These are phyloP conservation scores for Aspergillus chevalieri DNA, from an alignment of 2,329 filamentous ascomycete species.

Conservation along the genomic window DNA sequence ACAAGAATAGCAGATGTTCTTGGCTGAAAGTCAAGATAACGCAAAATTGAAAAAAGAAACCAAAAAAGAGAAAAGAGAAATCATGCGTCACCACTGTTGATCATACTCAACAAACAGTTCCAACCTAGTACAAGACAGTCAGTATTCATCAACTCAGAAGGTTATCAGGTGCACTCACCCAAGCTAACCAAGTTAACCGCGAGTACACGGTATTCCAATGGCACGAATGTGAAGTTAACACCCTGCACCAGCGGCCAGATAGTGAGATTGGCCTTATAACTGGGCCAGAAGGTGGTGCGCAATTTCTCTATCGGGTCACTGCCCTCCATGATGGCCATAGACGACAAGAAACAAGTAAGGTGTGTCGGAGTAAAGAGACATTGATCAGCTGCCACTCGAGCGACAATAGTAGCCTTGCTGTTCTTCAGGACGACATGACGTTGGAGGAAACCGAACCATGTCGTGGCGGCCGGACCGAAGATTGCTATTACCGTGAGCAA, in stretches of 20 bases:
- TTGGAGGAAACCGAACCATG: slow-evolving; percentile 78
- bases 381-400: slow-evolving; percentile 77
- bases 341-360: slow-evolving; percentile 72
- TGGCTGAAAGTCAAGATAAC: no score
- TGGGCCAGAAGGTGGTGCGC: slow-evolving; percentile 61
- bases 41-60: no score
- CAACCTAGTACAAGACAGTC: slow-evolving; percentile 38
- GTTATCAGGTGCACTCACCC: slow-evolving; percentile 42
- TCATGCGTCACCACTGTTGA: slow-evolving; percentile 44
- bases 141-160: slow-evolving; percentile 3
- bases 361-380: slow-evolving; percentile 76
- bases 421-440: slow-evolving; percentile 60
- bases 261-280: slow-evolving; percentile 77
- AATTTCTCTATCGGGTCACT: slow-evolving; percentile 62
- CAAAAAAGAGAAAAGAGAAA: not conserved
- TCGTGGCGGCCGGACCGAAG: slow-evolving; percentile 82
- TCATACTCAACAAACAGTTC: slow-evolving; percentile 55
- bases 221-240: slow-evolving; percentile 81
- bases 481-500: slow-evolving; percentile 44
- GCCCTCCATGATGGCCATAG: slow-evolving; percentile 79
- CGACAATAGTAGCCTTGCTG: slow-evolving; percentile 63
- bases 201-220: slow-evolving; percentile 73
- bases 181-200: slow-evolving; percentile 78
- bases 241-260: slow-evolving; percentile 82
- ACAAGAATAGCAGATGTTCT: no score